Evolutionary conservation across 768 basidiomycete genomes (phyloP), one percentile per base, ranked within the genome.

Genomic region (Russula brevipes): DNA sequence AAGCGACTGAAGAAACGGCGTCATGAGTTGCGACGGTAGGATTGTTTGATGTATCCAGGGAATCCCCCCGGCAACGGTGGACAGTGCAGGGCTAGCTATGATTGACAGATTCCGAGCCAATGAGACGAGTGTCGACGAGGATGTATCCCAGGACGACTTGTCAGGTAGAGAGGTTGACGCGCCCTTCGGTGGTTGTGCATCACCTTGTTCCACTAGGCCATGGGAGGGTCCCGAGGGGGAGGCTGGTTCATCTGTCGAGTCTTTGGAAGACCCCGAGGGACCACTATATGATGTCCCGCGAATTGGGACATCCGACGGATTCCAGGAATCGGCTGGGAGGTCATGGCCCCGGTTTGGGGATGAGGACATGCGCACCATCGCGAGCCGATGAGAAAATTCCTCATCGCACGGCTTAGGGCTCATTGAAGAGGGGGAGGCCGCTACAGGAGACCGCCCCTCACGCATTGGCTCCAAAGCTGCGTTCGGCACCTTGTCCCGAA

Each of bases 281-380:
- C 66, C 63, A n/a, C 63, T 47, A 57, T 60, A 60, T 19, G 65
- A 56, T 14, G 63, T 59, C 7, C 66, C 66, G 30, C 58, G 55
- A 24, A 60, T 59, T 12, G 50, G 45, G n/a, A 57, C 46, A 35
- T 16, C 17, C 41, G 63, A 33, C 10, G 49, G 11, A 24, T 30
- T 38, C 10, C 44, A 41, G 49, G 47, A 14, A 39, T 36, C 19
- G 49, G 24, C 36, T 33, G 38, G 31, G 19, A 2, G 36, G 33
- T 54, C 38, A 42, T 30, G 51, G 4, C 14, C 6, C 54, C 51
- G 62, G 54, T 42, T 31, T 4, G 57, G 57, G 16, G 62, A 54
- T 30, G 45, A 59, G 16, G 57, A 41, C n/a, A 30, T 41, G 36
- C 45, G 57, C 31, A 39, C 33, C 19, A 30, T 41, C 50, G 31